Evolutionary conservation across 108 stramenopile species (phyloP).

Genomic region (Pseudonitzschia pungens): DNA sequence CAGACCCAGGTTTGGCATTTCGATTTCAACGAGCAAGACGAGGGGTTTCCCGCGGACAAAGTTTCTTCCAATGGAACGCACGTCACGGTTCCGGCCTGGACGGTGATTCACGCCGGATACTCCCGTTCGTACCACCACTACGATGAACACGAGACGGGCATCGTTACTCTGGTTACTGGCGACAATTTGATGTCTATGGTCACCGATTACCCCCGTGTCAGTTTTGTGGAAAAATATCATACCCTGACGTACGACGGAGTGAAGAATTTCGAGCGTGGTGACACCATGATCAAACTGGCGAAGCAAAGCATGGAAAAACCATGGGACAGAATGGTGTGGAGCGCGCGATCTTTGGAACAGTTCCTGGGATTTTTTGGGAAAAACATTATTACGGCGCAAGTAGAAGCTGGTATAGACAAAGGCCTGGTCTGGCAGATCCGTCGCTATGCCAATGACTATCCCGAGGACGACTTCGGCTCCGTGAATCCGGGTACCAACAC

Average conservation of each 20-base stretch:
- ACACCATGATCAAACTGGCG: background rate
- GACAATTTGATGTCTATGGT: background rate
- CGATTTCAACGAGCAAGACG: conserved; percentile 10
- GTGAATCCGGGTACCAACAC: background rate
- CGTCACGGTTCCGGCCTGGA: background rate
- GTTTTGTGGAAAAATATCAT: conserved; percentile 10
- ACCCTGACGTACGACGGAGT: conserved; percentile 2
- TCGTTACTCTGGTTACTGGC: conserved; percentile 2
- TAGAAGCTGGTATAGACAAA: background rate
- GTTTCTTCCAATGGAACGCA: background rate
- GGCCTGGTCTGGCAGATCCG: background rate
- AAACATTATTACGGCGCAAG: background rate
- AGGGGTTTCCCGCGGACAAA: background rate
- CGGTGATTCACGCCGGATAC: background rate
- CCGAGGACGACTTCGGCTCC: background rate
- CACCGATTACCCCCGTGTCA: background rate
- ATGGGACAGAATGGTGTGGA: background rate
- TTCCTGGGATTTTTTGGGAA: background rate
- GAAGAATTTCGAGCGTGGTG: background rate
- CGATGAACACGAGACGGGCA: conserved; percentile 12
- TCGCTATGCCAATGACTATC: background rate
- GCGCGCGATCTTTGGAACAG: background rate
- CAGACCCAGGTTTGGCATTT: background rate
- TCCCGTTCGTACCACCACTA: background rate
- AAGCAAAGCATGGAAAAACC: background rate